phyloP scores from a whole-genome alignment of 2,329 filamentous ascomycete species.

The Fusarium irregulare region DNA sequence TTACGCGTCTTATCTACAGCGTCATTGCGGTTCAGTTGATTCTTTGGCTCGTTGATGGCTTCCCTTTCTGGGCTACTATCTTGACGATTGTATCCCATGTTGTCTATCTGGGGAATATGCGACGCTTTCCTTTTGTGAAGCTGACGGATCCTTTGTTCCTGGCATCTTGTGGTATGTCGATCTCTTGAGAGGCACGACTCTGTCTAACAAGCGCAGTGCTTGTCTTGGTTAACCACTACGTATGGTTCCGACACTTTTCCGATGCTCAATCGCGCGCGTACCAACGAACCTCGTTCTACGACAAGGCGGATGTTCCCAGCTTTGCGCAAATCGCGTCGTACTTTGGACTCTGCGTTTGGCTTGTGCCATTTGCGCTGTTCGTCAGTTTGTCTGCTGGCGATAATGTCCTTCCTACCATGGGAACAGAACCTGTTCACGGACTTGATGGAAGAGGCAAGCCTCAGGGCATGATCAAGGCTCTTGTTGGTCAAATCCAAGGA shows the following conservation, averaged over 20 bases:
- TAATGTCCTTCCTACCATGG: conserved; percentile 94
- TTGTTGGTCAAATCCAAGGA: conserved; percentile 69
- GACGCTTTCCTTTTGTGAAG: conserved; percentile 80
- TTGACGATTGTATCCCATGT: conserved; percentile 84
- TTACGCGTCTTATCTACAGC: conserved; percentile 85
- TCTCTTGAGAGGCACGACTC: accelerated
- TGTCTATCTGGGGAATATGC: conserved; percentile 89
- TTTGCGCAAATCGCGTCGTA: conserved; percentile 97
- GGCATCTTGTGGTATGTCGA: conserved; percentile 76
- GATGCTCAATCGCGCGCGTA: conserved; percentile 68
- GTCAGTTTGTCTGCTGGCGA: conserved; percentile 94
- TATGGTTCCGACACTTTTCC: conserved; percentile 96
- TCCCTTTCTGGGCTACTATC: conserved; percentile 79
- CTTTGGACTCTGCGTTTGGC: conserved; percentile 96
- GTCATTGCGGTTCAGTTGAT: conserved; percentile 80
- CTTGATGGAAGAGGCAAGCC: conserved; percentile 62
- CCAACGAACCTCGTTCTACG: conserved; percentile 70
- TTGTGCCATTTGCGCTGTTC: conserved; percentile 94
- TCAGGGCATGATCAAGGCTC: conserved; percentile 74
- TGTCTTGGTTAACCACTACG: conserved; percentile 89
- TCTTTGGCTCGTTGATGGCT: conserved; percentile 84
- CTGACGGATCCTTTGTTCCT: conserved; percentile 89
- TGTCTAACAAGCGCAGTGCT: conserved; percentile 64
- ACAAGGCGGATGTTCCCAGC: conserved; percentile 73
- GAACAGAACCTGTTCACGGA: conserved; percentile 67